Conservation (phyloP, 345 rosid species). For the Eucalyptus polybractea region DNA sequence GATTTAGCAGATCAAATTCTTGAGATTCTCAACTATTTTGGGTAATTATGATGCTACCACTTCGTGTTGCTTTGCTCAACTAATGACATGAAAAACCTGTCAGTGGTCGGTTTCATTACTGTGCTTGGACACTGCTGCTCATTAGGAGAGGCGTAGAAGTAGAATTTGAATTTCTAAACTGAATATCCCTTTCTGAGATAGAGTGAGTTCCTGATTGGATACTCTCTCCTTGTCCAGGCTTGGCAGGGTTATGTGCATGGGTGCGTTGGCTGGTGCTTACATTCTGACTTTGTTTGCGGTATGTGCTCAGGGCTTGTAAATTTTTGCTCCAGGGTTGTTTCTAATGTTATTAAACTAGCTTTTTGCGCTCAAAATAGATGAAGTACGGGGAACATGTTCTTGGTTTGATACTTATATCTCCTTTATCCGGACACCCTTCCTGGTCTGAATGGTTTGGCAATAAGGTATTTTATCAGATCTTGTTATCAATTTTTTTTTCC, state of each 20-base stretch:
- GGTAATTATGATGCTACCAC: conserved; percentile 21
- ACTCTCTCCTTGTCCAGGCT: conserved; percentile 26
- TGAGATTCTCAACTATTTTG: conserved; percentile 77
- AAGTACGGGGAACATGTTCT: conserved; percentile 79
- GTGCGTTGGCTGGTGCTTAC: conserved; percentile 89
- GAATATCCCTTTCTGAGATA: neutral
- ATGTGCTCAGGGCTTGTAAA: conserved; percentile 2
- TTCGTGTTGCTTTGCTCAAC: neutral
- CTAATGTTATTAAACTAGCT: neutral
- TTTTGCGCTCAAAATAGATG: conserved; percentile 29
- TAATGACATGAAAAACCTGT: neutral
- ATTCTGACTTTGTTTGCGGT: conserved; percentile 78
- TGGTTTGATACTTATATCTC: conserved; percentile 89
- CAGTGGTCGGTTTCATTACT: neutral
- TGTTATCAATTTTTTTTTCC: neutral
- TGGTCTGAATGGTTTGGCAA: conserved; percentile 95
- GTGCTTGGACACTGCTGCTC: neutral
- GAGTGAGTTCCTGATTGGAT: conserved; percentile 1
- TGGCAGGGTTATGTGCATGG: conserved; percentile 88
- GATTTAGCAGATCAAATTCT: conserved; percentile 76
- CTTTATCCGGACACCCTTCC: conserved; percentile 75
- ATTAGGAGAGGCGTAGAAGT: neutral
- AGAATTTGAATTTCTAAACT: neutral
- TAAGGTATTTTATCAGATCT: conserved; percentile 23
- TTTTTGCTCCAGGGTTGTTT: neutral